A percentile compares a stretch with the other conserved stretches of the same genome.
Conservation (phyloP, 257 asterid genomes). For the Solanum etuberosum region DNA sequence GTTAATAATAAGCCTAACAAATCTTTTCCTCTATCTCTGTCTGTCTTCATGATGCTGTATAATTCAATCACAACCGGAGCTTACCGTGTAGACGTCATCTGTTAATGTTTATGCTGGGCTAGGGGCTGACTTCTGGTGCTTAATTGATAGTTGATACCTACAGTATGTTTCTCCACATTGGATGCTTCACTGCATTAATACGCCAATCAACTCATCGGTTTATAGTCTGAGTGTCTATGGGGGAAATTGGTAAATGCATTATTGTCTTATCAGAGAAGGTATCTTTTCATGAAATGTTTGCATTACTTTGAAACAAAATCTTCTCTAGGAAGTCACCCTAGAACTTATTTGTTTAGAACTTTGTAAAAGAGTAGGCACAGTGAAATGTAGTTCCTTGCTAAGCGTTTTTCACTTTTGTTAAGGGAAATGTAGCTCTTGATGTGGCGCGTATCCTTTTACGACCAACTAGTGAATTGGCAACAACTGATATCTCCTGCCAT, state of each 20-base stretch:
- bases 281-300: not conserved
- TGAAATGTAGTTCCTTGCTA: not conserved
- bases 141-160: not conserved
- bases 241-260: not conserved
- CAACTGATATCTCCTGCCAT: constrained; percentile 74
- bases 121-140: not conserved
- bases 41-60: not conserved
- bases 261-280: not conserved
- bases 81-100: not conserved
- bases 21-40: not conserved
- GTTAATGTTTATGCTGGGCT: not conserved
- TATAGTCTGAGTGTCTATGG: not conserved
- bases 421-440: constrained; percentile 99
- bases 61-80: not conserved
- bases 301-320: not conserved
- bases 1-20: not conserved
- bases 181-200: not conserved
- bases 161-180: not conserved
- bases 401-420: not conserved
- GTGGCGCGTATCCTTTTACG: constrained; percentile 85
- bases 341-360: not conserved
- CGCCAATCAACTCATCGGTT: not conserved
- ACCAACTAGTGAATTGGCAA: constrained; percentile 63
- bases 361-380: not conserved
- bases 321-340: not conserved